Evolutionary conservation across 2,329 filamentous ascomycete genomes (phyloP).

Genomic region (Aureobasidium subglaciale): DNA sequence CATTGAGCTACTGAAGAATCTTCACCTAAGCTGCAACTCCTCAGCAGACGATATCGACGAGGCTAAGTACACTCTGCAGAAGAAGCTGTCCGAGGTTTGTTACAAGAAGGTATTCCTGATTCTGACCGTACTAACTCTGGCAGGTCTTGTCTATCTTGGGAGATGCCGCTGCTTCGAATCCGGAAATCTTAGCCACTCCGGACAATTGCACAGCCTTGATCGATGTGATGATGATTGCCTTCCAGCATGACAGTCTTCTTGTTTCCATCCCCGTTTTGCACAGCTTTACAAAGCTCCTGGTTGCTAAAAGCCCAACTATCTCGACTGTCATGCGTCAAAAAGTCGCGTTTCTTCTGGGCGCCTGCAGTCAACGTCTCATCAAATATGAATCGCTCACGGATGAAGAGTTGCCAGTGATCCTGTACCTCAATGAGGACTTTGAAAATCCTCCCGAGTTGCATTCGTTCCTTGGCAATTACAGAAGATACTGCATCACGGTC

Average conservation of each 20-base stretch:
- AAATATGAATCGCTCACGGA: slow-evolving; percentile 83
- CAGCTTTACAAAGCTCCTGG: slow-evolving; percentile 78
- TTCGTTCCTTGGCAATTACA: slow-evolving; percentile 91
- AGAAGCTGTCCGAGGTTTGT: slow-evolving; percentile 84
- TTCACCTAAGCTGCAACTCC: slow-evolving; percentile 23
- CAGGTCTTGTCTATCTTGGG: slow-evolving; percentile 81
- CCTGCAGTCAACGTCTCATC: slow-evolving; percentile 75
- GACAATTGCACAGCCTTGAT: slow-evolving; percentile 69
- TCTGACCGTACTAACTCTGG: not conserved
- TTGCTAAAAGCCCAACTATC: slow-evolving; percentile 61
- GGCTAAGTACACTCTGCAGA: slow-evolving; percentile 83
- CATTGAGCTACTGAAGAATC: slow-evolving; percentile 25
- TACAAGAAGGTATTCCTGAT: too few relatives aligned
- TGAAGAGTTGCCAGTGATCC: slow-evolving; percentile 69
- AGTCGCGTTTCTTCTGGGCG: slow-evolving; percentile 70
- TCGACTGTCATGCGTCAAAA: slow-evolving; percentile 54
- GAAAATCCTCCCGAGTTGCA: slow-evolving; percentile 91
- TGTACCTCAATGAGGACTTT: slow-evolving; percentile 86
- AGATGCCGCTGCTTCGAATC: slow-evolving; percentile 74
- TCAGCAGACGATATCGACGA: slow-evolving; percentile 71
- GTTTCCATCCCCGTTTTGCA: slow-evolving; percentile 90
- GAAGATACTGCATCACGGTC: slow-evolving; percentile 78
- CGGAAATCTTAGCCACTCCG: slow-evolving; percentile 53
- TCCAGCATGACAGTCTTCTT: slow-evolving; percentile 78
- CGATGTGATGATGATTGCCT: slow-evolving; percentile 68